Percentiles rank a stretch among this genome's conserved stretches.
These are phyloP conservation scores for Ceratocystis huliohia DNA, from an alignment of 2,329 filamentous ascomycete genomes.

Conservation along the genomic window DNA sequence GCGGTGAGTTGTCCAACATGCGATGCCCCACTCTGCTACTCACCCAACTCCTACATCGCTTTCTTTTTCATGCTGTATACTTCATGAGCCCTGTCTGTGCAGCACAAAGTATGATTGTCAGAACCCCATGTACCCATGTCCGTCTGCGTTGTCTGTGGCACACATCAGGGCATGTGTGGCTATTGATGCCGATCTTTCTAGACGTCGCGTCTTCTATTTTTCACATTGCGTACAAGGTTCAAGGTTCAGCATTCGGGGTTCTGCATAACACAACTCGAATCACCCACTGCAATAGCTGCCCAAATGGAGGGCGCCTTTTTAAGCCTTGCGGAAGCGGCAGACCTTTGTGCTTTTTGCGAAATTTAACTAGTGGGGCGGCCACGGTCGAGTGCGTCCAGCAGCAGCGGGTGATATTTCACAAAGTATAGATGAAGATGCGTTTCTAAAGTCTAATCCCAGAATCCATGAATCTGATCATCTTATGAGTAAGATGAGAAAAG, in stretches of 20 bases:
- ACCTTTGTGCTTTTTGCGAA: not conserved
- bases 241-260: not conserved
- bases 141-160: slow-evolving; percentile 8
- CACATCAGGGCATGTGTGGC: slow-evolving; percentile 12
- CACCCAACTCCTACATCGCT: slow-evolving; percentile 7
- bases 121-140: not conserved
- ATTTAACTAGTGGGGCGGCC: not conserved
- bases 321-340: not conserved
- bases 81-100: slow-evolving; percentile 4
- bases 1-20: slow-evolving; percentile 8
- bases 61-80: slow-evolving; percentile 8
- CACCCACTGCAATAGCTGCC: not conserved
- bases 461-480: not conserved
- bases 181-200: slow-evolving; percentile 12
- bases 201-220: slow-evolving; percentile 12
- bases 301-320: not conserved
- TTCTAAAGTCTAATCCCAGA: not conserved
- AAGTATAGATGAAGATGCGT: not conserved
- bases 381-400: not conserved
- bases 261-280: not conserved
- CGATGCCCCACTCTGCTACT: slow-evolving; percentile 7
- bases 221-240: slow-evolving; percentile 9
- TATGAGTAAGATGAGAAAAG: not conserved
- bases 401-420: not conserved
- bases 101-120: slow-evolving; percentile 12